Evolutionary conservation across 2,329 filamentous ascomycete genomes (phyloP), one percentile per base, ranked within the genome.

Genomic region (Aspergillus melleus): DNA sequence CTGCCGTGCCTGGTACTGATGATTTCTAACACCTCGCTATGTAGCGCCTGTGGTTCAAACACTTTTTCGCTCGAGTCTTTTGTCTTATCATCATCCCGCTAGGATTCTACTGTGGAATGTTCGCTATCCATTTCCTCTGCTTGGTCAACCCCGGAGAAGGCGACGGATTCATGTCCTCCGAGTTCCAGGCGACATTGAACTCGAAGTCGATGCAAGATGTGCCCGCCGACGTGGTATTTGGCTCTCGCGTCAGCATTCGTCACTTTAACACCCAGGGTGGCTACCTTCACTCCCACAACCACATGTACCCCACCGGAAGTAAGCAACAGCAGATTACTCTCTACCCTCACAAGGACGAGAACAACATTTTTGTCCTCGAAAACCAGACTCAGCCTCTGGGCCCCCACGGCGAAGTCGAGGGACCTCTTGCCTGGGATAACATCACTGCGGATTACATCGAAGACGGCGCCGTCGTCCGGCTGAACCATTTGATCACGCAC

Each of bases 81-180:
- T 96, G 92, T 75, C 83, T 99, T 57, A 92, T 99, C 66, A 82
- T 96, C 67, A 91, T 99, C 66, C 95, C 95, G 6, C 67, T 90
- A 26, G 88, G 87, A 39, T 96, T 99, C 79, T 99, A 99, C 81
- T 89, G 97, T 83, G 89, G 86, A 71, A 96, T 98, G 91, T 99
- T 99, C 72, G 93, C 87, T 55, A 96, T 99, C 70, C 95, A 99
- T 82, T 99, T 99, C 79, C 68, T 93, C 67, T 96, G 91, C 81
- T 85, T 99, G 47, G 86, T 89, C 61, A 99, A 99, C 79, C 95
- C 95, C 29, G 95, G 95, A 61, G 95, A 99, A 55, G 95, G 95
- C 57, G 95, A 99, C 77, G 95, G 95, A 57, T 99, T 99, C 83
- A 99, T 99, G 95, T 97, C 93, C 73, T 96, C 94, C 57, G 95